Evolutionary conservation across 164 flowering plant species (phyloP), one percentile per base, ranked within the genome.

Genomic region (Taxillus chinensis): DNA sequence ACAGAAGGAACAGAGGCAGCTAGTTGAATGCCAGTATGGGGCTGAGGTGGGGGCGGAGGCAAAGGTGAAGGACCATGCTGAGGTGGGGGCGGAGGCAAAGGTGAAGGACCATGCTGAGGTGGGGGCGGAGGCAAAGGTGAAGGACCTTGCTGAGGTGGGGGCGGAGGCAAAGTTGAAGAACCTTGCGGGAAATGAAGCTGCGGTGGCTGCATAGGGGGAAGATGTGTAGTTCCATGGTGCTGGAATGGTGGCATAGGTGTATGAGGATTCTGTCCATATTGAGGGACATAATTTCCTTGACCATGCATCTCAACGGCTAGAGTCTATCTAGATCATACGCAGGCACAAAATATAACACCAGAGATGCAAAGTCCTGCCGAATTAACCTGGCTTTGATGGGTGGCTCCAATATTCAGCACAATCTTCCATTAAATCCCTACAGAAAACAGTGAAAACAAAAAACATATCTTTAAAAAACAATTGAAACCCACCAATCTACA

Each of bases 221-320:
- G 63, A 13, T 40, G 59, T 4, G 69, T 14, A 5, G 64, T 64
- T 55, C 58, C 65, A 38, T 62, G 71, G 14, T 64, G 74, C 55
- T 70, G 70, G 41, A 68, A 57, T 41, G 73, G 61, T 15, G 67
- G 74, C 52, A 51, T 11, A 3, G 78, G 76, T 15, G 67, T 41
- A 40, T 55, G 70, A 62, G 78, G 74, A 63, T 71, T 70, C 13
- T 61, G 79, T 56, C 80, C 67, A 57, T 57, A 75, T 54, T 73
- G 89, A 68, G 76, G 63, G 51, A 54, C 73, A 62, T 72, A 70
- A 71, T 66, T 76, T 37, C 87, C 84, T 75, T 76, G 83, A 60
- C 79, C 74, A 63, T 76, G 71, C 88, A 86, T 86, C 56, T 56
- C 61, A 10, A 49, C 41, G 6, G 8, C 2, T 16, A 13, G 8